Percentiles rank a stretch among this genome's conserved stretches.
Conservation (phyloP, 306 rosid species). For the Alnus rubra region DNA sequence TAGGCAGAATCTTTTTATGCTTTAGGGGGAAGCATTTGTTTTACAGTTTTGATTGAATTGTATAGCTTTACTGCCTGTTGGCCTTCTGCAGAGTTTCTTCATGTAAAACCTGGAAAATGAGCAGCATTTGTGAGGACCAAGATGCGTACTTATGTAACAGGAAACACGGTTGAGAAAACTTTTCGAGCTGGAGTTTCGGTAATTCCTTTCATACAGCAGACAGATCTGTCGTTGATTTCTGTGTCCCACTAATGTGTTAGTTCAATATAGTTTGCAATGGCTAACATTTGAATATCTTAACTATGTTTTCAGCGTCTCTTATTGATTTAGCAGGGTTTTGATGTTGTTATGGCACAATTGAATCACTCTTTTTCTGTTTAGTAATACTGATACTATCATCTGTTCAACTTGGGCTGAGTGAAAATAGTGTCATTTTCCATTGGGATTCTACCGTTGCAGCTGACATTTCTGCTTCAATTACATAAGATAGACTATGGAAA, state of each 20-base stretch:
- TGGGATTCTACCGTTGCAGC: neutral
- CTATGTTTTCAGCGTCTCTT: neutral
- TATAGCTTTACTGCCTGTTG: slow-evolving; percentile 7
- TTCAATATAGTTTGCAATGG: slow-evolving; percentile 3
- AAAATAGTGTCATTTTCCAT: neutral
- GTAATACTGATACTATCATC: too few species aligned
- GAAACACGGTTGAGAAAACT: slow-evolving; percentile 89
- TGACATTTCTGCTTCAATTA: neutral
- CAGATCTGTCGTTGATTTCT: neutral
- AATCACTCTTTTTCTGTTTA: neutral
- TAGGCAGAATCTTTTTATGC: neutral
- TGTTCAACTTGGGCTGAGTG: neutral
- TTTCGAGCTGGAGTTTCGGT: slow-evolving; percentile 94
- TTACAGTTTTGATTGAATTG: neutral
- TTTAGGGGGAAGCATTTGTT: neutral
- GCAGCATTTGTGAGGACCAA: slow-evolving; percentile 98
- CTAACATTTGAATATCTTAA: slow-evolving; percentile 9
- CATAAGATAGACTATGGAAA: neutral
- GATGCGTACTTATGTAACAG: slow-evolving; percentile 72
- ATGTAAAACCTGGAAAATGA: slow-evolving; percentile 96
- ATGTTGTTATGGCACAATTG: neutral
- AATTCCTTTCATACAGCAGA: slow-evolving; percentile 27
- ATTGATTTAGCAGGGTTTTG: neutral
- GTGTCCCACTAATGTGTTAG: neutral
- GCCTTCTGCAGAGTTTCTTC: slow-evolving; percentile 75